These are phyloP conservation scores for Epichloe uncinata DNA, from an alignment of 2,329 filamentous ascomycete species.

Conservation along the genomic window DNA sequence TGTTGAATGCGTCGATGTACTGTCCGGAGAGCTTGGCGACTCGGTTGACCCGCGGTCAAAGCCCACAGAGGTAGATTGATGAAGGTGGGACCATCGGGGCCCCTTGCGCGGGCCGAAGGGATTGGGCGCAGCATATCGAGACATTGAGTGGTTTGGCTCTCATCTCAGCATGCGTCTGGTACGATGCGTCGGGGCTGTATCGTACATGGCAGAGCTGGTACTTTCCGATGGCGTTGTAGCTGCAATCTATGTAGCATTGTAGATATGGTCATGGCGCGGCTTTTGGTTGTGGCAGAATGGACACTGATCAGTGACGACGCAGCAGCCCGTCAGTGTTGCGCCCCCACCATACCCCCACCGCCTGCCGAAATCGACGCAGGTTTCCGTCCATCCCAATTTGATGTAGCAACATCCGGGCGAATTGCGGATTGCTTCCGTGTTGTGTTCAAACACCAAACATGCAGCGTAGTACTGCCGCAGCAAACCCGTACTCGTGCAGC, in stretches of 20 bases:
- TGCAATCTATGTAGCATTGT: neutral
- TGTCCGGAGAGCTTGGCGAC: conserved; percentile 32
- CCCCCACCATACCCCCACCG: neutral
- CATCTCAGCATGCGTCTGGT: conserved; percentile 6
- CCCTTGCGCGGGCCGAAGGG: conserved; percentile 31
- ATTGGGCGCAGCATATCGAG: conserved; percentile 26
- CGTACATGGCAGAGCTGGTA: conserved; percentile 5
- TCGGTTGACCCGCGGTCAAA: conserved; percentile 29
- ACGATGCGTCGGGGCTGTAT: neutral
- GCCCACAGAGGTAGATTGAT: conserved; percentile 36
- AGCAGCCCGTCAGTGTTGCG: neutral
- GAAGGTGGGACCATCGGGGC: conserved; percentile 39
- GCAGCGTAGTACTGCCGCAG: no score
- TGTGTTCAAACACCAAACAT: no score
- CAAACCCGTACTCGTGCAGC: no score
- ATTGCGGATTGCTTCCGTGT: no score
- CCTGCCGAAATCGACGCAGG: neutral
- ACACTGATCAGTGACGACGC: no score
- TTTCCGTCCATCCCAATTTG: neutral
- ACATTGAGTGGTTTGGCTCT: conserved; percentile 18
- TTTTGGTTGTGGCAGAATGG: conserved; percentile 1
- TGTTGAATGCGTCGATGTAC: conserved; percentile 37
- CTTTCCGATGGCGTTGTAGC: neutral
- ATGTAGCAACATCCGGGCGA: no score
- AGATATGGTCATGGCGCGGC: neutral